phyloP scores from a whole-genome alignment of 2,329 filamentous ascomycete species.

The Clathrospora elynae region DNA sequence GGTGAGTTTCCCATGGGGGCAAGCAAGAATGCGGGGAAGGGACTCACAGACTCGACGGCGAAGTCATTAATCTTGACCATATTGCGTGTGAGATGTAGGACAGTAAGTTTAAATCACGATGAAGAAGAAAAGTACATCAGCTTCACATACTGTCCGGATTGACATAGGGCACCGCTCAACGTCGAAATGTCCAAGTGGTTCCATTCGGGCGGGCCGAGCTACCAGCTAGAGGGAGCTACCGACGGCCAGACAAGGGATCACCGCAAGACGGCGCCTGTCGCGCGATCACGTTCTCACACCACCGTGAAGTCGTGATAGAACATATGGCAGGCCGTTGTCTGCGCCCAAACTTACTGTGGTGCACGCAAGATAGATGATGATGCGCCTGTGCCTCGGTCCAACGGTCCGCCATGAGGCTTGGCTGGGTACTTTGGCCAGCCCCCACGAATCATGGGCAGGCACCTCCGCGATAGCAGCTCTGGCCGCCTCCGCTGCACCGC shows the following conservation, averaged over 20 bases:
- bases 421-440: conserved; percentile 25
- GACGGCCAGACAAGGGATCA: conserved; percentile 2
- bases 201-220: conserved; percentile 16
- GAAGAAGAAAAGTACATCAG: not conserved
- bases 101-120: not conserved
- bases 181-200: conserved; percentile 4
- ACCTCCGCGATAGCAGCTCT: conserved; percentile 29
- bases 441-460: conserved; percentile 29
- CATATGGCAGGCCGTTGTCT: too few species aligned
- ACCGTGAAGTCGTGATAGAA: too few species aligned
- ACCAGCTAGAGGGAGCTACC: conserved; percentile 4
- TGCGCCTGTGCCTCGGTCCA: conserved; percentile 22
- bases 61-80: conserved; percentile 68
- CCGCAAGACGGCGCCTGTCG: conserved; percentile 4
- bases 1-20: conserved; percentile 18
- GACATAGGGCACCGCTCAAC: conserved; percentile 26
- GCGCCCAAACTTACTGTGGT: not conserved
- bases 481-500: conserved; percentile 20
- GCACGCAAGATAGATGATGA: conserved; percentile 7
- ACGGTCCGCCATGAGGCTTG: conserved; percentile 20
- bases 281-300: conserved; percentile 4
- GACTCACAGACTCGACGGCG: conserved; percentile 69
- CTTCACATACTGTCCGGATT: conserved; percentile 6
- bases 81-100: conserved; percentile 16
- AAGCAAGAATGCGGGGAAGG: conserved; percentile 24